A percentile compares a stretch with the other conserved stretches of the same genome.
Evolutionary conservation across 768 basidiomycete genomes (phyloP).

Genomic region (Trametes cubensis): DNA sequence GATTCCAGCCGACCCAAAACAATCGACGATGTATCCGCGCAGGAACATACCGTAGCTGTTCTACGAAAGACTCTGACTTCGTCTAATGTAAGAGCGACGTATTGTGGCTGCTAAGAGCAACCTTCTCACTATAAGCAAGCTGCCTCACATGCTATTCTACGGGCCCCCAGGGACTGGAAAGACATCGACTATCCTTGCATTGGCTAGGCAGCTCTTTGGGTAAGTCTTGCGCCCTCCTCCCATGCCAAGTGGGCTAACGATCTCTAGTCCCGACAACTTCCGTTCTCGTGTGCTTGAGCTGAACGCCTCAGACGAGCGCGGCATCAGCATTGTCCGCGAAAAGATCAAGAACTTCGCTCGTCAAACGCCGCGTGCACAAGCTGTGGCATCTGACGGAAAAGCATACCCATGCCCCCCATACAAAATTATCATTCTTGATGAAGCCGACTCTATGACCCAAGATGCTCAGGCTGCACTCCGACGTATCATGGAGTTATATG

Average conservation of each 20-base stretch:
- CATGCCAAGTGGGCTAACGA: background rate
- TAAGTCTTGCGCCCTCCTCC: slow-evolving; percentile 37
- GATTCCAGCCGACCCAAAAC: slow-evolving; percentile 85
- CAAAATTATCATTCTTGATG: slow-evolving; percentile 98
- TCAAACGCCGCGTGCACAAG: slow-evolving; percentile 83
- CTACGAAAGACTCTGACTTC: slow-evolving; percentile 88
- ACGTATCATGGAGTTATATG: slow-evolving; percentile 99
- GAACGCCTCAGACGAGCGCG: slow-evolving; percentile 98
- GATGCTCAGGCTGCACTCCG: slow-evolving; percentile 96
- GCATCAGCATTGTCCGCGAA: slow-evolving; percentile 94
- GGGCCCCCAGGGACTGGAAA: slow-evolving; percentile 99
- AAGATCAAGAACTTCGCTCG: slow-evolving; percentile 99
- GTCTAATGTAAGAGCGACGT: slow-evolving; percentile 67
- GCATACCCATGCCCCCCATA: slow-evolving; percentile 95
- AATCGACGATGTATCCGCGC: slow-evolving; percentile 96
- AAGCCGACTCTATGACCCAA: slow-evolving; percentile 99
- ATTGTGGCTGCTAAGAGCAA: background rate
- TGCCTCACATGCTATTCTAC: slow-evolving; percentile 99
- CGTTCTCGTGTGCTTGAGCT: slow-evolving; percentile 91
- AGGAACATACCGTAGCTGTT: slow-evolving; percentile 94
- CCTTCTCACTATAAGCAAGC: slow-evolving; percentile 46
- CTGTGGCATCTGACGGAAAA: slow-evolving; percentile 71
- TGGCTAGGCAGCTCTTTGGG: slow-evolving; percentile 94
- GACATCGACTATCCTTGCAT: slow-evolving; percentile 95
- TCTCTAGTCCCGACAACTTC: slow-evolving; percentile 86